Evolutionary conservation across 176 grass and related monocot genomes (phyloP).

Genomic region (Triticum dicoccoides): DNA sequence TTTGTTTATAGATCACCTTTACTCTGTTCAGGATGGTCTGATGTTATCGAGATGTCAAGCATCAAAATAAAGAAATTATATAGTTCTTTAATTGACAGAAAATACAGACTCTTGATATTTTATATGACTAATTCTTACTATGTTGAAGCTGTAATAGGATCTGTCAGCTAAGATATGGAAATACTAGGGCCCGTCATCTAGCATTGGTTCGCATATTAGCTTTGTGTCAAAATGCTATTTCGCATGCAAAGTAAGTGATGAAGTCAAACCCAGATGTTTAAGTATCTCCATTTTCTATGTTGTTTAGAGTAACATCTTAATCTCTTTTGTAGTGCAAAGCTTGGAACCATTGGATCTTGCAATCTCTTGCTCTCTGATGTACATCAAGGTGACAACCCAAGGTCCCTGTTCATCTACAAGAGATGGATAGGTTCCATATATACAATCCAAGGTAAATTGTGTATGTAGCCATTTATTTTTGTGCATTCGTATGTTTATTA

Average conservation of each 20-base stretch:
- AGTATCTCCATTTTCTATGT: not conserved
- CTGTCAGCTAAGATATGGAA: conserved; percentile 80
- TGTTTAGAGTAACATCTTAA: conserved; percentile 26
- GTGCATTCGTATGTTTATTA: not conserved
- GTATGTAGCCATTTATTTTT: not conserved
- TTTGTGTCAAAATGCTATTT: conserved; percentile 78
- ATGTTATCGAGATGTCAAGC: not conserved
- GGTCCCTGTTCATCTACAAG: conserved; percentile 82
- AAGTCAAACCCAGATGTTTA: conserved; percentile 11
- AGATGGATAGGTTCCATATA: conserved; percentile 87
- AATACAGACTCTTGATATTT: not conserved
- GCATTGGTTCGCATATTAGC: conserved; percentile 66
- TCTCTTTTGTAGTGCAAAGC: conserved; percentile 52
- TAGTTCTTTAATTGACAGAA: not conserved
- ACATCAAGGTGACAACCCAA: conserved; percentile 73
- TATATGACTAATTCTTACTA: conserved; percentile 18
- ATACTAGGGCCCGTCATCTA: conserved; percentile 77
- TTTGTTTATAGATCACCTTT: not conserved
- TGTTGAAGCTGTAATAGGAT: conserved; percentile 50
- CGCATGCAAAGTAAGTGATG: conserved; percentile 75
- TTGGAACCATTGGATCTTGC: conserved; percentile 50
- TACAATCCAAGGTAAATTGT: conserved; percentile 65
- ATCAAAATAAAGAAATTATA: conserved; percentile 11
- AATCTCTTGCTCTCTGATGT: conserved; percentile 73
- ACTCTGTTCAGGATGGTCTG: not conserved